Percentiles rank a stretch among this genome's conserved stretches.
These are phyloP conservation scores for Castanea sativa DNA, from an alignment of 306 rosid genomes.

Conservation along the genomic window DNA sequence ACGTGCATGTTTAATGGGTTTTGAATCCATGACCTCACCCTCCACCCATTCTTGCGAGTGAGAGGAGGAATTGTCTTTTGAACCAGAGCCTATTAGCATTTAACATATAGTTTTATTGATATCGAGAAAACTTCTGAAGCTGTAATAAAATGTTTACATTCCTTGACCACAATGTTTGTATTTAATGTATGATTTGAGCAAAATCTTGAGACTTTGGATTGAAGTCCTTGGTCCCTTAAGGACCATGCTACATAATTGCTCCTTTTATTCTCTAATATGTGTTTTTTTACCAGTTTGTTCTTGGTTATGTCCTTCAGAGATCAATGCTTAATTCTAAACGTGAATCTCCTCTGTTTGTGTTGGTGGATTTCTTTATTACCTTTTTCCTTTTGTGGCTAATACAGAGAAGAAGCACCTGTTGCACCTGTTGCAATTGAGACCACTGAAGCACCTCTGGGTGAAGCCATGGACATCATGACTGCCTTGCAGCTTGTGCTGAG, in stretches of 20 bases:
- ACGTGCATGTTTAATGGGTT: too few relatives aligned
- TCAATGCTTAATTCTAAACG: neutral
- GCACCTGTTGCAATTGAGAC: conserved; percentile 36
- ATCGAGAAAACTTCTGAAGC: neutral
- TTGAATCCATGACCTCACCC: too few relatives aligned
- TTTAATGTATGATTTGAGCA: neutral
- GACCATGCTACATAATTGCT: neutral
- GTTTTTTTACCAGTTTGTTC: neutral
- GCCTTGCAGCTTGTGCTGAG: conserved; percentile 84
- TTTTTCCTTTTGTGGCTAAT: neutral
- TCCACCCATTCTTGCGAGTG: too few relatives aligned
- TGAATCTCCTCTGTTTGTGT: neutral
- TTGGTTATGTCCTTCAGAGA: neutral
- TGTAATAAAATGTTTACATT: neutral
- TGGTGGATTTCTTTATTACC: neutral
- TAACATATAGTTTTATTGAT: neutral
- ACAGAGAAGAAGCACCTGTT: conserved; percentile 46
- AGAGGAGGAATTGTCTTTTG: too few relatives aligned
- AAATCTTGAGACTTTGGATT: neutral
- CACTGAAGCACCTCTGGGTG: conserved; percentile 37
- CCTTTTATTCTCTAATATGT: neutral
- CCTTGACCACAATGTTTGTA: neutral
- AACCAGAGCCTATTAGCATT: too few relatives aligned
- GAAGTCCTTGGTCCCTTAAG: neutral
- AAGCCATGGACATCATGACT: conserved; percentile 45